Percentiles rank a stretch among this genome's conserved stretches.
phyloP scores from a whole-genome alignment of 2,329 filamentous ascomycete genomes.

The Xylaria digitata region DNA sequence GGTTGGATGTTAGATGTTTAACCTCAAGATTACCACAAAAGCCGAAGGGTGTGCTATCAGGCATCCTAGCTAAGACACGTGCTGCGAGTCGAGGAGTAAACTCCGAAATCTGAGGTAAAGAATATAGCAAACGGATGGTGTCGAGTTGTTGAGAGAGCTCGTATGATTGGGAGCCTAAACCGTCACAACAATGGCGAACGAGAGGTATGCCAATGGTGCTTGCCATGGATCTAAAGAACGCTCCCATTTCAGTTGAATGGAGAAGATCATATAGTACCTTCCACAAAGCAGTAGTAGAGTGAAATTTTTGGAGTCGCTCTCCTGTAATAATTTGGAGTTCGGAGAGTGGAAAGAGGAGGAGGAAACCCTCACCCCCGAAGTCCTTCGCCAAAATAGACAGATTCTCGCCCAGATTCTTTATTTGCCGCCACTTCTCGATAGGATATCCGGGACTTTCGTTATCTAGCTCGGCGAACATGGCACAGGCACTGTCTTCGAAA shows the following conservation, averaged over 20 bases:
- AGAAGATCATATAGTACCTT: not conserved
- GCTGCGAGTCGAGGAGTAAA: not conserved
- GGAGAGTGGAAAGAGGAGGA: conserved; percentile 1
- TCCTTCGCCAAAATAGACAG: not conserved
- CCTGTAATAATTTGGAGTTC: not conserved
- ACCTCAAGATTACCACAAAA: not conserved
- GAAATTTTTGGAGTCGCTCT: not conserved
- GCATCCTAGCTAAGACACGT: not conserved
- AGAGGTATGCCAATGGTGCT: not conserved
- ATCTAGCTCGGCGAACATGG: not conserved
- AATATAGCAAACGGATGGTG: not conserved
- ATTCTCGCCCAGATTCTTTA: not conserved
- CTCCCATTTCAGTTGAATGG: conserved; percentile 12
- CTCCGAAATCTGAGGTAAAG: not conserved
- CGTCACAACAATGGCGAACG: not conserved
- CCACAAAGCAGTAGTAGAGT: not conserved
- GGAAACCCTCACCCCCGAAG: conserved; percentile 1
- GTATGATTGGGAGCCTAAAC: too few species aligned
- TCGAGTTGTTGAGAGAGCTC: not conserved
- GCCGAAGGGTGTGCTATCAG: not conserved
- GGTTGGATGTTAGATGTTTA: not conserved
- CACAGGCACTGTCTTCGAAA: not conserved
- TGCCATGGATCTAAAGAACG: conserved; percentile 7
- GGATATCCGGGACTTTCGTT: too few species aligned
- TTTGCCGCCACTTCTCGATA: not conserved